phyloP scores from a whole-genome alignment of 2,329 filamentous ascomycete species.

The Pyricularia pennisetigena region DNA sequence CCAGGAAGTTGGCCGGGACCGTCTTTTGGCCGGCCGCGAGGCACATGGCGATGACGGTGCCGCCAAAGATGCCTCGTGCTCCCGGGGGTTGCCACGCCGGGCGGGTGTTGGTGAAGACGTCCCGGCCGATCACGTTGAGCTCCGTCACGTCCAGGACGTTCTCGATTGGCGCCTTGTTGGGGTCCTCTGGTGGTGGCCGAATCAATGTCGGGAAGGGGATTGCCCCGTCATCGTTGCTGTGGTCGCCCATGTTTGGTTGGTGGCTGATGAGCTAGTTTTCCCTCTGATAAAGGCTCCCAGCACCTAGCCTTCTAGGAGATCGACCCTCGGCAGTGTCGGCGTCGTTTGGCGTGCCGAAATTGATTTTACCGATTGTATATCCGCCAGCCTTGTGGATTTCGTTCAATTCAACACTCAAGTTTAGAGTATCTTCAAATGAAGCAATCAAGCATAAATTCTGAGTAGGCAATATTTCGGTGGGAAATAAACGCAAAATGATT shows the following conservation, averaged over 20 bases:
- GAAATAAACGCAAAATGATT: neutral
- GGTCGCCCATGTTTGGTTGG: neutral
- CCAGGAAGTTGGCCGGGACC: conserved; percentile 67
- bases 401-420: too few species aligned
- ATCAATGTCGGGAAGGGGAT: conserved; percentile 47
- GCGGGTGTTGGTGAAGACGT: conserved; percentile 91
- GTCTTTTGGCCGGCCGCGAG: conserved; percentile 83
- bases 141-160: conserved; percentile 82
- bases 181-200: conserved; percentile 62
- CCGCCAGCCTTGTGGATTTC: too few species aligned
- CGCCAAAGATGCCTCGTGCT: conserved; percentile 88
- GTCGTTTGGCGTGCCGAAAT: too few species aligned
- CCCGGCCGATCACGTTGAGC: conserved; percentile 67
- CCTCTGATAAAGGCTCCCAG: neutral
- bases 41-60: conserved; percentile 85
- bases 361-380: too few species aligned
- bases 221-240: neutral
- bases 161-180: conserved; percentile 71
- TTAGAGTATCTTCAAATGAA: too few species aligned
- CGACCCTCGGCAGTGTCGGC: too few species aligned
- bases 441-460: too few species aligned
- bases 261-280: neutral
- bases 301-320: neutral
- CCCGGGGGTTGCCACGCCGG: conserved; percentile 87
- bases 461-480: neutral